phyloP scores from a whole-genome alignment of 495 filamentous ascomycete species.

The Neurospora tetrasperma region DNA sequence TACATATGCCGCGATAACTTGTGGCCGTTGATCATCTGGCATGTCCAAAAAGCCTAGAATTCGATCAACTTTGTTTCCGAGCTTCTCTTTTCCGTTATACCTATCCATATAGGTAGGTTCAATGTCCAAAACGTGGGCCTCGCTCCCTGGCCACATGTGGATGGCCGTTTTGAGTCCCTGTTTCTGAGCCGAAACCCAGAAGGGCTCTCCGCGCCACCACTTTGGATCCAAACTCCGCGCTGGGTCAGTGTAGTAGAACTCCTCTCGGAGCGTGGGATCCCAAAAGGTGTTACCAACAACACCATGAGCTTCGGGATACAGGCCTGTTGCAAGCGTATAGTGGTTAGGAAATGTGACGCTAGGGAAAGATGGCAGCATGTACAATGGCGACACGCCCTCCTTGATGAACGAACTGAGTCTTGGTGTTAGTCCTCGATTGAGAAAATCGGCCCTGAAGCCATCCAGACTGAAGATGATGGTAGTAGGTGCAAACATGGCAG shows the following conservation, averaged over 20 bases:
- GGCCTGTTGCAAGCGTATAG: conserved; percentile 83
- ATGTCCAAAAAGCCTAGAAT: conserved; percentile 73
- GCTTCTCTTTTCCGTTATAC: conserved; percentile 65
- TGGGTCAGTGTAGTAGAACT: conserved; percentile 81
- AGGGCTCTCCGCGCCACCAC: conserved; percentile 90
- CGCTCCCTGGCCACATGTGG: conserved; percentile 98
- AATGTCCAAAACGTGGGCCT: conserved; percentile 59
- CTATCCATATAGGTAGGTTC: conserved; percentile 72
- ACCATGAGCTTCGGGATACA: conserved; percentile 89
- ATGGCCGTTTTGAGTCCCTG: conserved; percentile 65
- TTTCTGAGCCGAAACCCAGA: conserved; percentile 88
- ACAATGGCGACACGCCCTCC: conserved; percentile 76
- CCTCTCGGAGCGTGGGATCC: conserved; percentile 63
- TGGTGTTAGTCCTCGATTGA: conserved; percentile 73
- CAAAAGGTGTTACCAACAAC: conserved; percentile 92
- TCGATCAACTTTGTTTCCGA: conserved; percentile 64
- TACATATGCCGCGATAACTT: conserved; percentile 89
- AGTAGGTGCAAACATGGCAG: conserved; percentile 75
- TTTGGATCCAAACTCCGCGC: conserved; percentile 60
- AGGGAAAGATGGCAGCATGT: conserved; percentile 89
- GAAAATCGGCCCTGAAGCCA: conserved; percentile 94
- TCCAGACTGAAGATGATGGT: conserved; percentile 92
- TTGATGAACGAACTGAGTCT: conserved; percentile 68
- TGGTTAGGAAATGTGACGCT: conserved; percentile 98
- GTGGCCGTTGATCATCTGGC: conserved; percentile 67